phyloP scores from a whole-genome alignment of 805 yeast species.

The Lachancea sp. region DNA sequence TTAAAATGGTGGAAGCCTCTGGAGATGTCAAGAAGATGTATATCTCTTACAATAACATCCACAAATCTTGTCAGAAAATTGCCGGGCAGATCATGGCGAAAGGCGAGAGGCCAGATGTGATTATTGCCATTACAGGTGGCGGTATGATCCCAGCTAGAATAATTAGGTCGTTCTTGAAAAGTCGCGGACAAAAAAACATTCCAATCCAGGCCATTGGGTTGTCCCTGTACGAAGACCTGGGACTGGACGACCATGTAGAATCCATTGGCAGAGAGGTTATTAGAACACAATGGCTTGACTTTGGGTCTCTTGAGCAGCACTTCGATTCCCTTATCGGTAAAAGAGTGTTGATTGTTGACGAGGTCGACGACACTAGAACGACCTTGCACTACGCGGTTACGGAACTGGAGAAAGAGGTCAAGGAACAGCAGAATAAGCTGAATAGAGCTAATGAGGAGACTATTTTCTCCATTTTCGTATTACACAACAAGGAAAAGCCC shows the following conservation, averaged over 20 bases:
- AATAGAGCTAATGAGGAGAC: slow-evolving; percentile 58
- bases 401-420: slow-evolving; percentile 57
- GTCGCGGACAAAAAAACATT: slow-evolving; percentile 54
- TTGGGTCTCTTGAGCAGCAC: slow-evolving; percentile 61
- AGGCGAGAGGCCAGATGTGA: slow-evolving; percentile 44
- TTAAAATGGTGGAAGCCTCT: slow-evolving; percentile 3
- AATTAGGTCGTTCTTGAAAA: slow-evolving; percentile 55
- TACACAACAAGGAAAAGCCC: slow-evolving; percentile 77
- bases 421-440: slow-evolving; percentile 50
- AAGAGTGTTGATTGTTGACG: slow-evolving; percentile 76
- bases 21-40: slow-evolving; percentile 40
- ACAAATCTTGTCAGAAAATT: slow-evolving; percentile 70
- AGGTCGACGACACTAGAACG: slow-evolving; percentile 89
- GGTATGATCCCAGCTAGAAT: slow-evolving; percentile 68
- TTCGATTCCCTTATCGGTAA: slow-evolving; percentile 76
- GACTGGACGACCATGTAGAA: slow-evolving; percentile 39
- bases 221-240: slow-evolving; percentile 55
- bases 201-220: slow-evolving; percentile 68
- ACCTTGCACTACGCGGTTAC: slow-evolving; percentile 78
- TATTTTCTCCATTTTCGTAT: slow-evolving; percentile 66
- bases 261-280: slow-evolving; percentile 71
- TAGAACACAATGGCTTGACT: slow-evolving; percentile 87
- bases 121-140: slow-evolving; percentile 68
- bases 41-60: slow-evolving; percentile 74
- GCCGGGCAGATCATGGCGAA: slow-evolving; percentile 46